Evolutionary conservation across 305 asterid genomes (phyloP), one percentile per base, ranked within the genome.

Genomic region (Ruellia speciosa): DNA sequence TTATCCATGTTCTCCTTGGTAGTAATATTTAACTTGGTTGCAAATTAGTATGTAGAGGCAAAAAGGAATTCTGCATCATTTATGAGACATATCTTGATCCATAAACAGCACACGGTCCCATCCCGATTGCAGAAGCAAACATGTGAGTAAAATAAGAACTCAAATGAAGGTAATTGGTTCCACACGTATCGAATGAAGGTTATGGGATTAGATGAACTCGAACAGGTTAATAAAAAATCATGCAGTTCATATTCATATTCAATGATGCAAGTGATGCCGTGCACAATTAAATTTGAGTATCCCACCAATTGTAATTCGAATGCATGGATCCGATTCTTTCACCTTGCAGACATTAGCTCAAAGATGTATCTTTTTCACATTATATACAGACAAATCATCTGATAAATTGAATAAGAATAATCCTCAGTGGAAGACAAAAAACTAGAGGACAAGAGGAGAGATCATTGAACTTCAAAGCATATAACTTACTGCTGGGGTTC

Each of bases 401-500:
- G n/a, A n/a, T 28, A 54, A 17, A 5, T 33, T 33, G 20, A 20
- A 13, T n/a, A 24, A 45, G 19, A 4, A 24, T 19, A 28, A 47
- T 46, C 14, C 0, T 58, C 14, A 58, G 51, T 34, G 9, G 28
- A 49, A 15, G 17, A 49, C 31, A 4, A 9, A n/a, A 14, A 4
- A n/a, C n/a, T n/a, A n/a, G n/a, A n/a, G n/a, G n/a, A n/a, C n/a
- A 59, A 58, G 43, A 43, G 20, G 52, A 4, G n/a, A 16, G 14
- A 24, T 6, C 37, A 28, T 14, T 6, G 9, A 45, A 57, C n/a
- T 46, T 51, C 49, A 56, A 49, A 66, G 66, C 33, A 60, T 59
- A 66, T 33, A 54, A 79, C 97, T 84, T 62, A 83, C 97, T 70
- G 75, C 70, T 86, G 95, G 55, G 86, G 81, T 70, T 74, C 80